Evolutionary conservation across 2,329 filamentous ascomycete species (phyloP), one percentile per base, ranked within the genome.

Genomic region (Colletotrichum siamense): DNA sequence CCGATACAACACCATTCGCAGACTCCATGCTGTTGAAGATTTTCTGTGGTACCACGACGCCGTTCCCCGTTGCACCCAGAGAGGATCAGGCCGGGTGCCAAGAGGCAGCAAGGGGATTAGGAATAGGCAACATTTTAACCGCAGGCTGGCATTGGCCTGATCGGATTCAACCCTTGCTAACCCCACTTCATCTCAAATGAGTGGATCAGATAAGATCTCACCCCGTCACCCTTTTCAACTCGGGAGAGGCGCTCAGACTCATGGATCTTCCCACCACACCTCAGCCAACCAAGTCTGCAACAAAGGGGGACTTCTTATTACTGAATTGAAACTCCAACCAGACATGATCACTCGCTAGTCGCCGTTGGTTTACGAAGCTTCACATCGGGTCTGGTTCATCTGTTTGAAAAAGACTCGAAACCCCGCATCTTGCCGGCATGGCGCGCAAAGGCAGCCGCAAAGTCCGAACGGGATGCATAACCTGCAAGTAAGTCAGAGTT

Each of bases 401-500:
- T 24, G 6, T 30, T 52, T 52, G 44, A 52, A 49, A 4, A 28
- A 49, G 63, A 5, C 16, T 32, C 26, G 2, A 34, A 34, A 26
- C 16, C 49, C 36, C 13, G n/a, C 26, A 26, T 22, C 24, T 28
- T 36, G 28, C 36, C n/a, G 6, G 2, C 28, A 76, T 76, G 75
- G 84, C 83, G 26, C 84, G 83, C 32, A 88, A 87, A 79, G 87
- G 86, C 13, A 87, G 83, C 65, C 86, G 84, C 79, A 88, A 88
- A 78, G 87, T 88, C 63, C 83, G 86, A 61, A 88, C 87, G 7
- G 89, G 89, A 15, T 91, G 89, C 81, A 84, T 89, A 68, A 91
- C 89, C 69, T 91, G 89, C 88, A 90, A 90, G 89, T 77, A 79
- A 78, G 88, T 87, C 59, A 36, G 12, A 18, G 5, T n/a, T 22